Conservation (phyloP, 2,329 filamentous ascomycete genomes). For the Aspergillus sergii region DNA sequence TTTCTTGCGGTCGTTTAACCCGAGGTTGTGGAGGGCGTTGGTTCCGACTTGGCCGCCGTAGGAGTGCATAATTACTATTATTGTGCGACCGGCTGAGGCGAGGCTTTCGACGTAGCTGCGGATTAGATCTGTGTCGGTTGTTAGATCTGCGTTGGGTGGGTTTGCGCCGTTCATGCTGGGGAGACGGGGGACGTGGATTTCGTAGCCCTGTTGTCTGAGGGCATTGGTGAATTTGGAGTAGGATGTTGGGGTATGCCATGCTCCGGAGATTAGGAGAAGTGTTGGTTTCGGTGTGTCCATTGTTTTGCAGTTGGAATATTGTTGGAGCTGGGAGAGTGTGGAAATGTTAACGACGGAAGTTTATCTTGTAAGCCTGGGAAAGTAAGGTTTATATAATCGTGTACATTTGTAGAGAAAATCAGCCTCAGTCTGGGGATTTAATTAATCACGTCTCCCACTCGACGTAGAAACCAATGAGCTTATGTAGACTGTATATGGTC, state of each 20-base stretch:
- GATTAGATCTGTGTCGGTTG: conserved; percentile 3
- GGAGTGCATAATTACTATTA: conserved; percentile 14
- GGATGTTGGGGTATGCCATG: conserved; percentile 7
- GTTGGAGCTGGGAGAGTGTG: background rate
- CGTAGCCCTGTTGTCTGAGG: conserved; percentile 1
- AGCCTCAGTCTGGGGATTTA: background rate
- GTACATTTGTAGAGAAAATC: background rate
- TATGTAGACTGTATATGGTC: too few species aligned
- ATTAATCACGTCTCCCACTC: background rate
- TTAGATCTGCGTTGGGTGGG: conserved; percentile 12
- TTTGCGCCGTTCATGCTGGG: conserved; percentile 11
- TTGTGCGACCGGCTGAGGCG: background rate
- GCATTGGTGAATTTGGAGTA: conserved; percentile 4
- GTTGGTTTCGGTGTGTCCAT: background rate
- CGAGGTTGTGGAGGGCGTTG: conserved; percentile 5
- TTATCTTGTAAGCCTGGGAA: background rate
- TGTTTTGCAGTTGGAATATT: background rate
- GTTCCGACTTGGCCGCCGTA: conserved; percentile 16
- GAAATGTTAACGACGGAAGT: too few species aligned
- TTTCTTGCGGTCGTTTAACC: background rate
- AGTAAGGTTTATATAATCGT: background rate
- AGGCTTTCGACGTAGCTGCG: conserved; percentile 6
- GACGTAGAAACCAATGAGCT: background rate
- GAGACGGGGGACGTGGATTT: conserved; percentile 10
- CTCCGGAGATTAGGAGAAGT: conserved; percentile 1